Evolutionary conservation across 208 protist species (phyloP).

Genomic region (Leishmania braziliensis): DNA sequence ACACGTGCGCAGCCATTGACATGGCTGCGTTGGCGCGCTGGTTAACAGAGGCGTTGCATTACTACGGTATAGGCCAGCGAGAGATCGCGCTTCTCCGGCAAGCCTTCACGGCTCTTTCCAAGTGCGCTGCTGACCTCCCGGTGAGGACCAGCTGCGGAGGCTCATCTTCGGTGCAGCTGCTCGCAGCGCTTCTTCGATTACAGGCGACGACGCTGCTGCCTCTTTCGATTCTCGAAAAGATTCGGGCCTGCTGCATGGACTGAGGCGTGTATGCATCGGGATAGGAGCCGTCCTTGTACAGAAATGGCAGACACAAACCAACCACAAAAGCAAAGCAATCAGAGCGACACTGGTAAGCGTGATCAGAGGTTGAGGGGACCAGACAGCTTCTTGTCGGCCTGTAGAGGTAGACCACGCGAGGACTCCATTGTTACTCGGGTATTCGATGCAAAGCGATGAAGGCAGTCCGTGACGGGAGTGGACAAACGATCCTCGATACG

Average conservation of each 20-base stretch:
- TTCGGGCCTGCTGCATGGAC: slow-evolving; percentile 28
- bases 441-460: not conserved
- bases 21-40: slow-evolving; percentile 20
- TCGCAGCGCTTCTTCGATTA: slow-evolving; percentile 27
- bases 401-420: not conserved
- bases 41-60: slow-evolving; percentile 47
- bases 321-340: not conserved
- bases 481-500: not conserved
- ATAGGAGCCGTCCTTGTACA: not conserved
- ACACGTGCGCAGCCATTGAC: not conserved
- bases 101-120: not conserved
- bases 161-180: not conserved
- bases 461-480: not conserved
- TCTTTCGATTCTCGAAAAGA: slow-evolving; percentile 25
- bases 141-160: not conserved
- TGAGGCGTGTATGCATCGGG: not conserved
- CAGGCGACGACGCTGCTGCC: slow-evolving; percentile 27
- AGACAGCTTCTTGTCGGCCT: not conserved
- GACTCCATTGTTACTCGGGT: not conserved
- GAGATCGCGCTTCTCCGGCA: slow-evolving; percentile 6
- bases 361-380: not conserved
- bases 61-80: slow-evolving; percentile 24
- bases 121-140: not conserved
- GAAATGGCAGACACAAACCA: not conserved
- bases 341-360: not conserved